Percentiles rank a stretch among this genome's conserved stretches.
Conservation (phyloP, 2,329 filamentous ascomycete genomes). For the Fusarium albidum region DNA sequence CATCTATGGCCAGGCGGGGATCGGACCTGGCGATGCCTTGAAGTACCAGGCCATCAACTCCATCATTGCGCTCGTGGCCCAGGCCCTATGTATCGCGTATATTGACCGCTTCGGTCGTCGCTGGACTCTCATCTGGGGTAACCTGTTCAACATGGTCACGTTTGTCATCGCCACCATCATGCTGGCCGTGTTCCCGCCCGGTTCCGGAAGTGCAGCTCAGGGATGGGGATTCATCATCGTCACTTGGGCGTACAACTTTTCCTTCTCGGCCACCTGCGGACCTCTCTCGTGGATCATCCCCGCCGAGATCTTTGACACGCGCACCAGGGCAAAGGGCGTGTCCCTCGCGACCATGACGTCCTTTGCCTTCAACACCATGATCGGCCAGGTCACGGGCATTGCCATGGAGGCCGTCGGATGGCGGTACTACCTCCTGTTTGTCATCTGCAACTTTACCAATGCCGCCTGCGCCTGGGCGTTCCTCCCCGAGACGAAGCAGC, state of each 20-base stretch:
- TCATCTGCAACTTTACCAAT: constrained; percentile 65
- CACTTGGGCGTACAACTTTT: constrained; percentile 85
- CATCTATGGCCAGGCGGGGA: constrained; percentile 76
- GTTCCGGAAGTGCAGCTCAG: constrained; percentile 52
- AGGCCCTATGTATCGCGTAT: constrained; percentile 72
- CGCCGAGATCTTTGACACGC: constrained; percentile 80
- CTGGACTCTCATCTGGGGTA: constrained; percentile 76
- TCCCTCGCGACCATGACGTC: constrained; percentile 76
- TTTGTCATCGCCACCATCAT: constrained; percentile 74
- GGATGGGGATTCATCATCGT: constrained; percentile 76
- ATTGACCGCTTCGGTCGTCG: constrained; percentile 77
- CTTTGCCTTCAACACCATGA: constrained; percentile 81
- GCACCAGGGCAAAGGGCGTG: constrained; percentile 77
- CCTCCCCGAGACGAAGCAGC: constrained; percentile 70
- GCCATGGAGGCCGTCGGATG: constrained; percentile 57
- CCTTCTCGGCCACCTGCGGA: constrained; percentile 75
- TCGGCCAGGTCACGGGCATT: constrained; percentile 69
- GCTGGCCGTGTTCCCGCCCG: constrained; percentile 65
- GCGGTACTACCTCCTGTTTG: constrained; percentile 57
- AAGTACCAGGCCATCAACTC: constrained; percentile 81
- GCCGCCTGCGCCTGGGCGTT: constrained; percentile 66
- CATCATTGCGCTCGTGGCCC: constrained; percentile 73
- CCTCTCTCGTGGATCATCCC: constrained; percentile 69
- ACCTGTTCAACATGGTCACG: constrained; percentile 73
- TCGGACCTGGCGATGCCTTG: constrained; percentile 70